phyloP scores from a whole-genome alignment of 2,329 filamentous ascomycete genomes.

The Pseudogymnoascus destructans region DNA sequence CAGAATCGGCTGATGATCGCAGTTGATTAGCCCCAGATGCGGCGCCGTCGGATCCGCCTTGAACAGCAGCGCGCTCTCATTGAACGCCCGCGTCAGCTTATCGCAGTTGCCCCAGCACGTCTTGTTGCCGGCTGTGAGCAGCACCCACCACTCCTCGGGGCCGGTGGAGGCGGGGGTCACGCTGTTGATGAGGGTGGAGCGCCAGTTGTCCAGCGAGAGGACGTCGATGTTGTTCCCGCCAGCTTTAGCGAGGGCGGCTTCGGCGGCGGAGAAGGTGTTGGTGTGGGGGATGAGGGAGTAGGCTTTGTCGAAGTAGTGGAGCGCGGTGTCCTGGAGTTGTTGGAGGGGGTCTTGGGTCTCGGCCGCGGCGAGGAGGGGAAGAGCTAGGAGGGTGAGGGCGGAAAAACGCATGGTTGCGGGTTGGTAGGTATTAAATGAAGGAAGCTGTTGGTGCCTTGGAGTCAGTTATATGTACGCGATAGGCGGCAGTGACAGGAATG shows the following conservation, averaged over 20 bases:
- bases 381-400: constrained; percentile 35
- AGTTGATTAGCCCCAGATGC: constrained; percentile 58
- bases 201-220: constrained; percentile 59
- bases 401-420: constrained; percentile 42
- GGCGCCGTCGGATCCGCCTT: constrained; percentile 47
- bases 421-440: not conserved
- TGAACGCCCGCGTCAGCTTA: constrained; percentile 50
- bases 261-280: constrained; percentile 29
- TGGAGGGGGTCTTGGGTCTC: constrained; percentile 39
- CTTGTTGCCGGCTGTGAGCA: constrained; percentile 63
- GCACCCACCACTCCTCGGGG: constrained; percentile 65
- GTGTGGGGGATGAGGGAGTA: constrained; percentile 41
- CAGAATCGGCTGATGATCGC: constrained; percentile 59
- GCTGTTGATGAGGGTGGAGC: constrained; percentile 49
- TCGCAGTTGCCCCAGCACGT: constrained; percentile 58
- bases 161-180: constrained; percentile 44
- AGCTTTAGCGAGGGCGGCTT: constrained; percentile 37
- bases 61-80: constrained; percentile 52
- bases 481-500: not conserved
- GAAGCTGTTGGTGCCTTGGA: not conserved
- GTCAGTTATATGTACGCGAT: not conserved
- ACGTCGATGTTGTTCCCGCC: constrained; percentile 39
- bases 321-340: constrained; percentile 50
- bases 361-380: constrained; percentile 42
- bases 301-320: constrained; percentile 49